Conservation (phyloP, 306 rosid species). For the Leucaena leucocephala region DNA sequence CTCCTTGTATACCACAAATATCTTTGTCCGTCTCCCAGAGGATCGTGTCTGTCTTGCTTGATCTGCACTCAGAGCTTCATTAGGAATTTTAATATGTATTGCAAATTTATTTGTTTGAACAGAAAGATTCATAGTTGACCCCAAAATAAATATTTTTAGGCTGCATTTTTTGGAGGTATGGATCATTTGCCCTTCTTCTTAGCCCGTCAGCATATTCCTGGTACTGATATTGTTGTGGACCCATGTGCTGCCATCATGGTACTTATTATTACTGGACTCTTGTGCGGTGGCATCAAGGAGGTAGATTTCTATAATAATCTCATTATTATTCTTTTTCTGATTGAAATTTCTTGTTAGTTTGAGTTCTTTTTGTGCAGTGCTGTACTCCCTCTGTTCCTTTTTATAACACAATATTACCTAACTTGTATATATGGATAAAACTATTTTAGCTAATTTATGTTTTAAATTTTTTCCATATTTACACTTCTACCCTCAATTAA, state of each 20-base stretch:
- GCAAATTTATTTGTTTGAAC: constrained; percentile 27
- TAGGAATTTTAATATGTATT: background rate
- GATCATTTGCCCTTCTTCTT: constrained; percentile 69
- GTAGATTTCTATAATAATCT: constrained; percentile 40
- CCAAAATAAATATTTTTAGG: constrained; percentile 51
- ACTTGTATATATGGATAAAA: background rate
- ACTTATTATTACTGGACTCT: constrained; percentile 70
- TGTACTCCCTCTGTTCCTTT: background rate
- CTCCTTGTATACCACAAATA: background rate
- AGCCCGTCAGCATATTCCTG: constrained; percentile 68
- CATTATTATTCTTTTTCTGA: background rate
- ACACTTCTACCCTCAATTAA: background rate
- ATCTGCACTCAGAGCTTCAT: constrained; percentile 3
- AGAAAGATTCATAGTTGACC: constrained; percentile 13
- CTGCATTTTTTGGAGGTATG: constrained; percentile 76
- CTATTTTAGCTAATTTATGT: background rate
- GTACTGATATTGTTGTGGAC: constrained; percentile 67
- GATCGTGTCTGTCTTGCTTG: background rate
- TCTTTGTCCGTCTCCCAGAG: background rate
- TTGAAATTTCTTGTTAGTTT: constrained; percentile 8
- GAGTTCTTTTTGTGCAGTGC: background rate
- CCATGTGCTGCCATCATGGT: constrained; percentile 81
- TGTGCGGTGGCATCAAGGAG: constrained; percentile 91
- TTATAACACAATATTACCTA: background rate
- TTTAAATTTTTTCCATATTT: background rate